A percentile compares a stretch with the other conserved stretches of the same genome.
These are phyloP conservation scores for Fusarium subtropicale DNA, from an alignment of 2,329 filamentous ascomycete genomes.

Conservation along the genomic window DNA sequence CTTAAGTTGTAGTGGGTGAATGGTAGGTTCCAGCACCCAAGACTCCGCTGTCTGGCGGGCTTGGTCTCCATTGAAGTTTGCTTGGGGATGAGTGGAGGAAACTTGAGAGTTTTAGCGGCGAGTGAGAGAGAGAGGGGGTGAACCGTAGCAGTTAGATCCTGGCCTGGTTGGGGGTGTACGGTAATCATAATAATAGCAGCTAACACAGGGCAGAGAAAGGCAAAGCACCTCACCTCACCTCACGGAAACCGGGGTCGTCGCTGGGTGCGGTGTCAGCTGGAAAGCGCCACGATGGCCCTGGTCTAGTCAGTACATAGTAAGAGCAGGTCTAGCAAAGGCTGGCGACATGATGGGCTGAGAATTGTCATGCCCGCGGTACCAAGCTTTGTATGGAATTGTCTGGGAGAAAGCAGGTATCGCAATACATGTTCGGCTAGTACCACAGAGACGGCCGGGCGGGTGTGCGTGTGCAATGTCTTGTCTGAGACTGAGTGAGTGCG, in stretches of 20 bases:
- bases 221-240: conserved; percentile 40
- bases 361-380: conserved; percentile 32
- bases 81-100: conserved; percentile 37
- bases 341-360: conserved; percentile 28
- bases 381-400: conserved; percentile 20
- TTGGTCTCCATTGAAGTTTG: conserved; percentile 29
- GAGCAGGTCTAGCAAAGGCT: conserved; percentile 37
- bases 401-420: conserved; percentile 23
- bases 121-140: conserved; percentile 22
- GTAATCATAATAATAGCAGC: conserved; percentile 19
- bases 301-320: conserved; percentile 27
- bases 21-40: conserved; percentile 39
- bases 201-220: conserved; percentile 37
- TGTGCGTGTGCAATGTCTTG: conserved; percentile 42
- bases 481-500: conserved; percentile 12
- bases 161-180: neutral
- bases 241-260: conserved; percentile 37
- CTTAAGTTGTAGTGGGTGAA: conserved; percentile 32
- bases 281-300: conserved; percentile 47
- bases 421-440: conserved; percentile 30
- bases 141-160: neutral
- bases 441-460: conserved; percentile 35
- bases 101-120: conserved; percentile 31
- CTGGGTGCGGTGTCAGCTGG: conserved; percentile 47
- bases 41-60: conserved; percentile 36